phyloP scores from a whole-genome alignment of 164 flowering plant genomes.

The Stephania cephalantha region DNA sequence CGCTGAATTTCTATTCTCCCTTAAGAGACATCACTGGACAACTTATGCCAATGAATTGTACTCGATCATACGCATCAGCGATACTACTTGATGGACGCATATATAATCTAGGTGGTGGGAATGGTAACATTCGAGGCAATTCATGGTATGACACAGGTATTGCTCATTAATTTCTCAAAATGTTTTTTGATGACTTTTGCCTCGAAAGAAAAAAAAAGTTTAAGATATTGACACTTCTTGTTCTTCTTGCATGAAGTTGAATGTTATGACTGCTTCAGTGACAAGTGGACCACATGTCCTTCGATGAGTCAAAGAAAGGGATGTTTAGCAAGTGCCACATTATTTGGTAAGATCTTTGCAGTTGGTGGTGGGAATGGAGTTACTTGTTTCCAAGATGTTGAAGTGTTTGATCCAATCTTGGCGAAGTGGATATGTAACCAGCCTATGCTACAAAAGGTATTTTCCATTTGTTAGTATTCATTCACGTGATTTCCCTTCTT shows the following conservation, averaged over 20 bases:
- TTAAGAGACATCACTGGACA: constrained; percentile 41
- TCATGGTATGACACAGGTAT: constrained; percentile 83
- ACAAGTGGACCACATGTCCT: constrained; percentile 55
- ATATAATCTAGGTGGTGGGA: constrained; percentile 74
- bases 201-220: not conserved
- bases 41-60: constrained; percentile 51
- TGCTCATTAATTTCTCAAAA: constrained; percentile 5
- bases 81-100: constrained; percentile 45
- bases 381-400: constrained; percentile 61
- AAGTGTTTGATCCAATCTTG: constrained; percentile 65
- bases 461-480: not conserved
- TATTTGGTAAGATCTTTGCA: constrained; percentile 57
- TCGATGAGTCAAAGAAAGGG: constrained; percentile 52
- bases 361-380: constrained; percentile 84
- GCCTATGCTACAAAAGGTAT: constrained; percentile 78
- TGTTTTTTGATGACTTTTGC: not conserved
- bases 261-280: constrained; percentile 37
- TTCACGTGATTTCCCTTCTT: no score
- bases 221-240: not conserved
- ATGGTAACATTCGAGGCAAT: constrained; percentile 19
- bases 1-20: constrained; percentile 52
- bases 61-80: constrained; percentile 59
- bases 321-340: constrained; percentile 54
- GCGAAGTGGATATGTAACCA: constrained; percentile 60
- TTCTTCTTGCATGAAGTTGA: constrained; percentile 48